Evolutionary conservation across 805 yeast genomes (phyloP).

Genomic region (Komagataella phaffii): DNA sequence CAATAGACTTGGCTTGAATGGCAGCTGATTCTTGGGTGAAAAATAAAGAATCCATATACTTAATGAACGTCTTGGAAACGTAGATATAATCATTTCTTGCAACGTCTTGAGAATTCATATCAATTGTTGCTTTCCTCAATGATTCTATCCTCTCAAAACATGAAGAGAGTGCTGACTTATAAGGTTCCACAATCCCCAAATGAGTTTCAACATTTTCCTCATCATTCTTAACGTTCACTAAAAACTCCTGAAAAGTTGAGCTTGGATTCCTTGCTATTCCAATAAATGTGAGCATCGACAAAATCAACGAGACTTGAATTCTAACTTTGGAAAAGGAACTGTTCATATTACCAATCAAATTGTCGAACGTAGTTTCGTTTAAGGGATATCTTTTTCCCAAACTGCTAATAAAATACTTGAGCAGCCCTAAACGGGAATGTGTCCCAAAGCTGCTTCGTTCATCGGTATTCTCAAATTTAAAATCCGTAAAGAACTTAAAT

Average conservation of each 20-base stretch:
- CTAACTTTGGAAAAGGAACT: neutral
- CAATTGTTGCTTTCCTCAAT: conserved; percentile 21
- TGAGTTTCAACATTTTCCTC: conserved; percentile 20
- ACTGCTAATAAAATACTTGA: conserved; percentile 24
- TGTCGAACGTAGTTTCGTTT: neutral
- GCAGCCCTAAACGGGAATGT: conserved; percentile 36
- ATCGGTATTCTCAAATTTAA: conserved; percentile 47
- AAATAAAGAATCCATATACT: conserved; percentile 42
- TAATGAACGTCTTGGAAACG: conserved; percentile 49
- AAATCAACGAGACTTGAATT: conserved; percentile 1
- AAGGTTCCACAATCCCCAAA: conserved; percentile 15
- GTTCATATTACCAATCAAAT: neutral
- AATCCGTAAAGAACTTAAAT: conserved; percentile 30
- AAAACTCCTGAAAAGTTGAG: conserved; percentile 22
- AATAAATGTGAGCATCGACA: conserved; percentile 28
- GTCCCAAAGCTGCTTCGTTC: conserved; percentile 26
- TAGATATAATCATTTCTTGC: conserved; percentile 48
- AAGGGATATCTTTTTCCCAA: neutral
- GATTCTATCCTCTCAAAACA: conserved; percentile 30
- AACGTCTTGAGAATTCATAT: conserved; percentile 31
- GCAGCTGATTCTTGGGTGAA: conserved; percentile 39
- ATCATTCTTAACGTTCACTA: conserved; percentile 21
- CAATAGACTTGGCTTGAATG: conserved; percentile 14
- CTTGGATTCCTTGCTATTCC: conserved; percentile 22
- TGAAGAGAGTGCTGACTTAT: conserved; percentile 22